Evolutionary conservation across 163 green algal species (phyloP).

Genomic region (Picocystis sp.): DNA sequence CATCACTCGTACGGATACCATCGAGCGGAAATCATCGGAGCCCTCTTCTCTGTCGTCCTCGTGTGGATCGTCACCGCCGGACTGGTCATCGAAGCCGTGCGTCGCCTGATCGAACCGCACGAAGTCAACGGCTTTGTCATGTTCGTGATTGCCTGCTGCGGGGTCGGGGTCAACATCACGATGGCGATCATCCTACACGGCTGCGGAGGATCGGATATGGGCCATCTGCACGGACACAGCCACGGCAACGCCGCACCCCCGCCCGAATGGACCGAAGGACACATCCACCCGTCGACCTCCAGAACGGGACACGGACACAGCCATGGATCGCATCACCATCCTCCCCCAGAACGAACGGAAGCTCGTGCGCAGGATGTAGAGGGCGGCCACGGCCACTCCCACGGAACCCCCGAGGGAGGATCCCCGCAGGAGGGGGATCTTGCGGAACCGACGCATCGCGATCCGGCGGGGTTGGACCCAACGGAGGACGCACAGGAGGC

Average conservation of each 20-base stretch:
- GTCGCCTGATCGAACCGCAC: conserved; percentile 45
- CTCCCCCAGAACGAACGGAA: too few species aligned
- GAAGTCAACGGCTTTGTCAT: conserved; percentile 41
- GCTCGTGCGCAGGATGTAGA: too few species aligned
- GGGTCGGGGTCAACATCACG: conserved; percentile 70
- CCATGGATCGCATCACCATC: not conserved
- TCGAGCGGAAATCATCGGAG: conserved; percentile 62
- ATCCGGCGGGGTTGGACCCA: too few species aligned
- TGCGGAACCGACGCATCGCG: too few species aligned
- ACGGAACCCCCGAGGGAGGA: too few species aligned
- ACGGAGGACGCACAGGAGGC: too few species aligned
- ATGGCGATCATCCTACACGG: conserved; percentile 46
- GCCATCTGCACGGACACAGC: conserved; percentile 13
- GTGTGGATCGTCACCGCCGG: conserved; percentile 71
- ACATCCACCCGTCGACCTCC: conserved; percentile 6
- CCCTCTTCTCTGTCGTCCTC: conserved; percentile 59
- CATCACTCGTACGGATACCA: conserved; percentile 72
- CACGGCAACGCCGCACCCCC: conserved; percentile 9
- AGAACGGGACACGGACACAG: conserved; percentile 16
- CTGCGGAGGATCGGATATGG: conserved; percentile 3
- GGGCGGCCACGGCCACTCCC: too few species aligned
- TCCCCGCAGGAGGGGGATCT: too few species aligned
- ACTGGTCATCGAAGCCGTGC: conserved; percentile 71
- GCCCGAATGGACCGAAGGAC: not conserved
- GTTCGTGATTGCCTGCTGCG: conserved; percentile 61